Evolutionary conservation across 768 basidiomycete genomes (phyloP).

Genomic region (Boletus rubroflammeus): DNA sequence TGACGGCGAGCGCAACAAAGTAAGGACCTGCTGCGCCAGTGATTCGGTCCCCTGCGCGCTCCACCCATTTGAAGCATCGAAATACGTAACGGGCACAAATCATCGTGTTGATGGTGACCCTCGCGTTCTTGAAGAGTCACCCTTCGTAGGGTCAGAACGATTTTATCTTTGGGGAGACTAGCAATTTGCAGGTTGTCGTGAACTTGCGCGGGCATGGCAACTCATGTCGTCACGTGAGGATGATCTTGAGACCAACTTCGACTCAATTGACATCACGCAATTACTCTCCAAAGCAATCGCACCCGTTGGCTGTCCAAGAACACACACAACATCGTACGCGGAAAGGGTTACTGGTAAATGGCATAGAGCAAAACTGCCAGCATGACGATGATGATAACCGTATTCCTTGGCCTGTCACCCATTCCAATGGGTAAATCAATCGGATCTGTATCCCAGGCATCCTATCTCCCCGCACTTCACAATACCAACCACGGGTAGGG

Average conservation of each 20-base stretch:
- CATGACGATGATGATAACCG: no score
- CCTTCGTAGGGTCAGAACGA: no score
- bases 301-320: no score
- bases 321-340: no score
- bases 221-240: no score
- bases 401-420: conserved; percentile 36
- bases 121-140: neutral
- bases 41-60: conserved; percentile 69
- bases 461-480: conserved; percentile 40
- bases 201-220: no score
- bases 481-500: conserved; percentile 33
- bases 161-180: no score
- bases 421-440: conserved; percentile 49
- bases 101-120: conserved; percentile 13
- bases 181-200: neutral
- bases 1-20: conserved; percentile 78
- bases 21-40: conserved; percentile 91
- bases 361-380: no score
- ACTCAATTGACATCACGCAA: no score
- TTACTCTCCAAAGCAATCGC: no score
- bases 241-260: no score
- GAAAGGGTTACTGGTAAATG: no score
- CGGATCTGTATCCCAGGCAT: conserved; percentile 43
- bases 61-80: conserved; percentile 62
- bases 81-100: conserved; percentile 36